Evolutionary conservation across 495 filamentous ascomycete genomes (phyloP).

Genomic region (Trichoderma parareesei): DNA sequence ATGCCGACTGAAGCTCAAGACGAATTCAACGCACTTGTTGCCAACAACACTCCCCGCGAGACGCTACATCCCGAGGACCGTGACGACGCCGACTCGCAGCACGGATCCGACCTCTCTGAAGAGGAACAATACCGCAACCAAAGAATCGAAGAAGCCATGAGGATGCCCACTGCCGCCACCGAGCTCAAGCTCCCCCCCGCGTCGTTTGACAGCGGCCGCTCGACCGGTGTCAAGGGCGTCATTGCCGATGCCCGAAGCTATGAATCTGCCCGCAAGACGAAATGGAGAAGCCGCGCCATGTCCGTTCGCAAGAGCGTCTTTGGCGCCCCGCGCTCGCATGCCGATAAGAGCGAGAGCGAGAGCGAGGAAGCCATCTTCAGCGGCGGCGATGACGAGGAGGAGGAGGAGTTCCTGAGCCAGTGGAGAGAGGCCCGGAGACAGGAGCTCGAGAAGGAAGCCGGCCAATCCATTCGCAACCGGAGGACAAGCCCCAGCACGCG

Average conservation of each 20-base stretch:
- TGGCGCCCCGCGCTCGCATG: conserved; percentile 22
- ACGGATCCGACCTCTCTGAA: conserved; percentile 40
- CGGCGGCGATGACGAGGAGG: conserved; percentile 45
- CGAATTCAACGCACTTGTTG: conserved; percentile 71
- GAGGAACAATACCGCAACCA: conserved; percentile 49
- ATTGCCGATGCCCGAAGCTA: conserved; percentile 92
- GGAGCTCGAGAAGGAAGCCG: conserved; percentile 57
- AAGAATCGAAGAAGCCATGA: conserved; percentile 52
- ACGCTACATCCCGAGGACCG: conserved; percentile 47
- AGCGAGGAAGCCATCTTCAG: conserved; percentile 40
- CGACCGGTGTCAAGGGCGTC: conserved; percentile 95
- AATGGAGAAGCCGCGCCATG: conserved; percentile 41
- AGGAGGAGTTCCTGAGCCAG: conserved; percentile 72
- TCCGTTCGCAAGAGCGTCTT: conserved; percentile 39
- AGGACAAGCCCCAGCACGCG: conserved; percentile 63
- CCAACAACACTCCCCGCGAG: conserved; percentile 39
- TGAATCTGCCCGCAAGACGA: conserved; percentile 68
- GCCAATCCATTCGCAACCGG: conserved; percentile 37
- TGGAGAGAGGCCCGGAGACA: conserved; percentile 75
- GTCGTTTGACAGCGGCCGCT: conserved; percentile 62
- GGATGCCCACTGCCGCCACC: conserved; percentile 47
- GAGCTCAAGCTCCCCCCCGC: conserved; percentile 48
- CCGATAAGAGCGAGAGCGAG: conserved; percentile 44
- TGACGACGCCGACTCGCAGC: conserved; percentile 39
- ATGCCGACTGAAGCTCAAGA: conserved; percentile 67